A percentile compares a stretch with the other conserved stretches of the same genome.
These are phyloP conservation scores for Daphne laureola DNA, from an alignment of 441 rosid genomes.

Conservation along the genomic window DNA sequence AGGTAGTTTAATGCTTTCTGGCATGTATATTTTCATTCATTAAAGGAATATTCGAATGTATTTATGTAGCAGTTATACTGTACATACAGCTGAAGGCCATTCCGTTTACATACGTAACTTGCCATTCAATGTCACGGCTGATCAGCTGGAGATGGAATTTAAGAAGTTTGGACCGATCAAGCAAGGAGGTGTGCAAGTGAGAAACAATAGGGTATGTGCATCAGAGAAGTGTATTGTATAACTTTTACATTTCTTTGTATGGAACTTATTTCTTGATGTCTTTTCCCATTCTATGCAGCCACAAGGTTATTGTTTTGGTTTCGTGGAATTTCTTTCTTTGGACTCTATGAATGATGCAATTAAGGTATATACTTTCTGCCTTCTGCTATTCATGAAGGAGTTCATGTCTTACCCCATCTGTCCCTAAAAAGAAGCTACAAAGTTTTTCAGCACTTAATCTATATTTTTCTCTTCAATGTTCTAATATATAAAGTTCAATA, in stretches of 20 bases:
- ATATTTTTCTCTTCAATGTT: too few species aligned
- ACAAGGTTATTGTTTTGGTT: slow-evolving; percentile 58
- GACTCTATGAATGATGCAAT: slow-evolving; percentile 46
- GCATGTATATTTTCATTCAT: too few species aligned
- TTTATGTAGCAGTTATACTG: slow-evolving; percentile 12
- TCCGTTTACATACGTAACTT: slow-evolving; percentile 52
- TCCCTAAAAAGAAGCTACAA: too few species aligned
- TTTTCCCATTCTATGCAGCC: slow-evolving; percentile 22
- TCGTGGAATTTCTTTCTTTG: slow-evolving; percentile 46
- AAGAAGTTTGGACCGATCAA: slow-evolving; percentile 60
- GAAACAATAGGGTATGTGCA: slow-evolving; percentile 37
- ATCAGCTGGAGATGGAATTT: slow-evolving; percentile 44
- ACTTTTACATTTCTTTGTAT: slow-evolving; percentile 8
- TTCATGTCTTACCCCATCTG: too few species aligned
- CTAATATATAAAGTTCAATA: too few species aligned
- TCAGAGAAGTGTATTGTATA: slow-evolving; percentile 10
- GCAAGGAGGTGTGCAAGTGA: slow-evolving; percentile 49
- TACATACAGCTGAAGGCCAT: slow-evolving; percentile 39
- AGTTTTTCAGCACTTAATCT: too few species aligned
- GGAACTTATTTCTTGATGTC: slow-evolving; percentile 8
- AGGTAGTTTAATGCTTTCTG: slow-evolving; percentile 24
- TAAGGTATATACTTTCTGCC: slow-evolving; percentile 30
- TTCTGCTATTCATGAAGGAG: neutral
- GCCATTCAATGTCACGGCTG: slow-evolving; percentile 31
- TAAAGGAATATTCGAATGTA: neutral